Conservation (phyloP, 306 rosid species). For the Corylus avellana region DNA sequence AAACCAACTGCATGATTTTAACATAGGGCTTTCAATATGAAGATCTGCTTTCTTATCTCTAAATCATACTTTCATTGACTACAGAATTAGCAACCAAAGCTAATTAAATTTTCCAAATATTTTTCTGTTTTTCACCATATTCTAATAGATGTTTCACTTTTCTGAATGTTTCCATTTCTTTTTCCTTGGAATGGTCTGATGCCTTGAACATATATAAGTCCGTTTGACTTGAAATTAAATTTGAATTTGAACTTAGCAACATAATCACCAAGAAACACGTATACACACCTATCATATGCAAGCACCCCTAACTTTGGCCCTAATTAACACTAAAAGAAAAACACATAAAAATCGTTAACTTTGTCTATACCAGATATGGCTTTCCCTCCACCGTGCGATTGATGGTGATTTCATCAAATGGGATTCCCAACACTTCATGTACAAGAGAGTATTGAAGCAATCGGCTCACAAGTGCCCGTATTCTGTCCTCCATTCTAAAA, state of each 20-base stretch:
- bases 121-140: neutral
- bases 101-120: neutral
- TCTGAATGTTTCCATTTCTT: neutral
- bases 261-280: neutral
- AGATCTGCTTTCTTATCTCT: neutral
- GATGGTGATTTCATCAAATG: slow-evolving; percentile 52
- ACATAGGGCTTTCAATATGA: neutral
- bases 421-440: slow-evolving; percentile 49
- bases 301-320: neutral
- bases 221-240: neutral
- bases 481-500: slow-evolving; percentile 62
- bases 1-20: neutral
- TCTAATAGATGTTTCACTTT: neutral
- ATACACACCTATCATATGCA: neutral
- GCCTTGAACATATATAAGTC: neutral
- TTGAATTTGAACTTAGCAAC: neutral
- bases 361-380: slow-evolving; percentile 67
- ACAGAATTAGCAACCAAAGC: neutral
- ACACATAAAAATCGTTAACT: neutral
- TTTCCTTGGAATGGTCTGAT: neutral
- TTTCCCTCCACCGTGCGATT: slow-evolving; percentile 74
- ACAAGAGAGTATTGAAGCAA: slow-evolving; percentile 80
- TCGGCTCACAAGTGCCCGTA: slow-evolving; percentile 76
- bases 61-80: neutral
- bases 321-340: neutral